Base-by-base conservation (phyloP, 345 rosid genomes). In the Syzygium grande region DNA sequence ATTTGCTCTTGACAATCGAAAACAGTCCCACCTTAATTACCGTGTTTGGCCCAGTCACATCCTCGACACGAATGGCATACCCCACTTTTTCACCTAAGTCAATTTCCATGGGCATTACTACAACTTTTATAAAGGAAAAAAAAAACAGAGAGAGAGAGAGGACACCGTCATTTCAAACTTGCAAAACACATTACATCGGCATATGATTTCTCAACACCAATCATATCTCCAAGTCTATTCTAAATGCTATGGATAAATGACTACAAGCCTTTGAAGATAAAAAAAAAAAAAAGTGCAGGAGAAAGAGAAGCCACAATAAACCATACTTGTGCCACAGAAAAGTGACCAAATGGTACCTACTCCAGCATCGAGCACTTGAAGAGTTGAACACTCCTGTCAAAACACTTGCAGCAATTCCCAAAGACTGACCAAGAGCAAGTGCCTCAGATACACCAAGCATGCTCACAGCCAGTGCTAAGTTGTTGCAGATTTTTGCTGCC, bases 401-500 rank as follows among this genome's bases (percentile, higher is more conserved):
- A 16, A 93, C 93, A 49, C 88, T 88, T 27, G 99, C 96, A 86
- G 91, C 89, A 83, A 97, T 90, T 56, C 99, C 99, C 85, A 95
- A 94, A 3, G 95, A 94, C 88, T 97, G 99, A 87, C 99, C 99
- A 86, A 97, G 98, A 87, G 94, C 93, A 90, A 97, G 93, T 51
- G 99, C 99, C 92, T 97, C 99, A 46, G 99, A 96, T 79, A 94
- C 94, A 52, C 99, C 99, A 41, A 95, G 95, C 99, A 96, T 97
- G 87, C 98, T 94, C 86, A 97, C 97, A 49, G 97, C 98, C 97
- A 97, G 88, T 87, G 98, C 98, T 90, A 97, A 91, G 92, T 97
- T 97, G 90, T 96, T 97, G 93, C 99, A 97, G 83, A 97, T 91
- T 92, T 97, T 97, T 89, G 99, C 99, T 86, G 96, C 99, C 99